Conservation (phyloP, 768 basidiomycete species). For the Epithele typhae region DNA sequence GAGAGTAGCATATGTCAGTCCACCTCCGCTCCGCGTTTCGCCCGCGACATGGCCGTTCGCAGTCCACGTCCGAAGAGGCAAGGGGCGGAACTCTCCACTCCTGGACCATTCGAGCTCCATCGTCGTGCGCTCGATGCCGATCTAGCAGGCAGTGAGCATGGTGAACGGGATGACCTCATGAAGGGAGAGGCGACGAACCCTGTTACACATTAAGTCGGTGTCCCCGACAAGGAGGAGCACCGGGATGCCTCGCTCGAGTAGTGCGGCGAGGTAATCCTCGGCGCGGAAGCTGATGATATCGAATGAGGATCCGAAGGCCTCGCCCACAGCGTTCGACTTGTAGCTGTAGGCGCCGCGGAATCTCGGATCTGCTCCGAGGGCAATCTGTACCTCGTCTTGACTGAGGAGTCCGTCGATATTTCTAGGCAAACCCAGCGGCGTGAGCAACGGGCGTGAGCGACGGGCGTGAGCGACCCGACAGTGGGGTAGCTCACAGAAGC, state of each 20-base stretch:
- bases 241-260: constrained; percentile 49
- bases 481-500: too few species aligned
- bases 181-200: constrained; percentile 29
- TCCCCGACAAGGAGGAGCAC: constrained; percentile 50
- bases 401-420: constrained; percentile 58
- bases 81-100: constrained; percentile 36
- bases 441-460: neutral
- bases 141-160: constrained; percentile 16
- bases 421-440: constrained; percentile 26
- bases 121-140: constrained; percentile 59
- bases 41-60: constrained; percentile 47
- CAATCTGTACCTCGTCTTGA: constrained; percentile 44
- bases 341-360: too few species aligned
- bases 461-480: too few species aligned
- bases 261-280: constrained; percentile 39
- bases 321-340: too few species aligned
- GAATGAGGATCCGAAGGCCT: constrained; percentile 20
- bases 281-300: constrained; percentile 15
- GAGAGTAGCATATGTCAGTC: constrained; percentile 52
- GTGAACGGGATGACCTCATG: too few species aligned
- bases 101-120: constrained; percentile 54
- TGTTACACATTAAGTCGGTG: constrained; percentile 55
- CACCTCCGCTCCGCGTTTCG: constrained; percentile 45
- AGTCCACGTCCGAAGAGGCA: constrained; percentile 45
- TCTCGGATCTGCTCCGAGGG: constrained; percentile 58